Evolutionary conservation across 495 filamentous ascomycete genomes (phyloP).

Genomic region (Talaromyces thailandensis): DNA sequence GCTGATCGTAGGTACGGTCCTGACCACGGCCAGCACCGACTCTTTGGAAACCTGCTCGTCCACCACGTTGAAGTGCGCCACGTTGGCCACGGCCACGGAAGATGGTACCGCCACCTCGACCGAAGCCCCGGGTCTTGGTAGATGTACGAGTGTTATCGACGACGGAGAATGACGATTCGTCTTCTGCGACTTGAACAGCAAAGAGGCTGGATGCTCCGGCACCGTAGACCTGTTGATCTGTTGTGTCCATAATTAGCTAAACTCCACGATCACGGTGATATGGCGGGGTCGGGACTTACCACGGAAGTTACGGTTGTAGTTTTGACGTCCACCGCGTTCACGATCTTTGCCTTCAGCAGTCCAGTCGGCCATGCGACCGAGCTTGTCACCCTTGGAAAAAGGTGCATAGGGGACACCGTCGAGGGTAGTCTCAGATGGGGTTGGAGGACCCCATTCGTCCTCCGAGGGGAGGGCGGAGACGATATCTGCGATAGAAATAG

Average conservation of each 20-base stretch:
- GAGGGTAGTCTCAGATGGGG: slow-evolving; percentile 72
- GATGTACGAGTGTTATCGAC: slow-evolving; percentile 88
- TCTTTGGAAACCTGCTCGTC: slow-evolving; percentile 56
- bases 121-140: slow-evolving; percentile 72
- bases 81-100: slow-evolving; percentile 79
- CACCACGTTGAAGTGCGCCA: slow-evolving; percentile 37
- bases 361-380: slow-evolving; percentile 99
- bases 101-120: slow-evolving; percentile 72
- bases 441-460: slow-evolving; percentile 79
- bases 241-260: slow-evolving; percentile 8
- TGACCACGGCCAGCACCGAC: slow-evolving; percentile 55
- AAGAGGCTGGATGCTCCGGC: slow-evolving; percentile 82
- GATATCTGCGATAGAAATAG: slow-evolving; percentile 48
- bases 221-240: slow-evolving; percentile 95
- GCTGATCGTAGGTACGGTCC: slow-evolving; percentile 56
- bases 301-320: slow-evolving; percentile 87
- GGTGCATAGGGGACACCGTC: slow-evolving; percentile 94
- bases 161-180: slow-evolving; percentile 95
- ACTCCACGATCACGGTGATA: neutral
- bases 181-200: slow-evolving; percentile 81
- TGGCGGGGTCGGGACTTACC: slow-evolving; percentile 42
- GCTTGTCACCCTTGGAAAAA: slow-evolving; percentile 96
- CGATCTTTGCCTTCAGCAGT: slow-evolving; percentile 86
- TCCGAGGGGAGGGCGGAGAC: slow-evolving; percentile 52
- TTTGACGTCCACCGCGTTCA: slow-evolving; percentile 69